Evolutionary conservation across 1,284 basidiomycete species (phyloP), one percentile per base, ranked within the genome.

Genomic region (Ustilago sp.): DNA sequence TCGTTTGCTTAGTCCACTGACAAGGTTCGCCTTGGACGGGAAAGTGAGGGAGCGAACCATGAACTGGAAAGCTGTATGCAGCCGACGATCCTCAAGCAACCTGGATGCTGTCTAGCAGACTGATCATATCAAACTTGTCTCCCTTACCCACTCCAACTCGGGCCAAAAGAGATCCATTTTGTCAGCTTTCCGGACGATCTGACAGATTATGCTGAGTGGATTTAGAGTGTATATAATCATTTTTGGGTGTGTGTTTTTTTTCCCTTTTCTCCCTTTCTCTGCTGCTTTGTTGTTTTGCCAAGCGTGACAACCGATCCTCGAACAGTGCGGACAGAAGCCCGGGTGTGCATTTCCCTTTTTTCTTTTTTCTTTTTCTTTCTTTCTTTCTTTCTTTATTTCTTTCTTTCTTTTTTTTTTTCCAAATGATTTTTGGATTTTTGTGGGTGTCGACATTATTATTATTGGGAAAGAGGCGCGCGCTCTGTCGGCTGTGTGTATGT

Each of bases 271-370:
- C 23, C 15, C 17, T 41, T 41, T 41, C 35, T 45, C 41, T 59
- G 31, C 17, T 45, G 15, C 31, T 50, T 9, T 39, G 38, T 39
- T 39, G 38, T 9, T 39, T 32, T 50, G 35, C 41, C 60, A 63
- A 68, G 53, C 17, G 59, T 34, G 34, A 32, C 66, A 63, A 68
- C 66, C 66, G 66, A 68, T 68, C 51, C 23, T 45, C 35, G 48
- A 50, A 28, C 53, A 35, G 36, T 9, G 36, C 8, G 19, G 8
- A 39, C 11, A 38, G 54, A 57, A 50, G 19, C 17, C 45, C 45
- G 34, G 35, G 47, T 50, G 36, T 52, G 50, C 35, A 7, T 36
- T 17, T 59, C 13, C 8, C 8, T 59, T 41, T 15, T 15, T 9
- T 39, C 11, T 15, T 39, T 39, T 39, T 2, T 39, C 2, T 9